Evolutionary conservation across 164 flowering plant genomes (phyloP).

Genomic region (Magnolia officinalis): DNA sequence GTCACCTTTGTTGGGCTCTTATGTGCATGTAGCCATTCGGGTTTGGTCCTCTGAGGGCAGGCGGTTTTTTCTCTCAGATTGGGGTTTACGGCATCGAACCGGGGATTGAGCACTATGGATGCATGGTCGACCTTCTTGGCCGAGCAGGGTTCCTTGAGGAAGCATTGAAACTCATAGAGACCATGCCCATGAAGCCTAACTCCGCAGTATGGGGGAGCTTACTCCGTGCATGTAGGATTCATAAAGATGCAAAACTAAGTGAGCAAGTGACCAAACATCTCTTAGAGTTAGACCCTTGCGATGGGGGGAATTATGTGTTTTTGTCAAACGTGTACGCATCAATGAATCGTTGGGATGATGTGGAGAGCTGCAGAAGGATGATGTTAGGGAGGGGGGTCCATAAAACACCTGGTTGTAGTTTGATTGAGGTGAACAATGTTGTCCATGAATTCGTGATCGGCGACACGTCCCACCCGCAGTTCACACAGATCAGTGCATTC

Average conservation of each 20-base stretch:
- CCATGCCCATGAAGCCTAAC: conserved; percentile 37
- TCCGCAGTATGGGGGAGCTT: conserved; percentile 33
- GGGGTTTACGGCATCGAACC: conserved; percentile 30
- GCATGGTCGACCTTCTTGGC: conserved; percentile 46
- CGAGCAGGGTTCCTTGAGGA: conserved; percentile 33
- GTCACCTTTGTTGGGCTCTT: conserved; percentile 44
- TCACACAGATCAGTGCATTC: conserved; percentile 22
- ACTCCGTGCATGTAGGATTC: conserved; percentile 33
- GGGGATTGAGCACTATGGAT: conserved; percentile 41
- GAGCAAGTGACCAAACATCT: conserved; percentile 28
- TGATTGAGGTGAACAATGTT: conserved; percentile 31
- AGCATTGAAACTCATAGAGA: conserved; percentile 28
- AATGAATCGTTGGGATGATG: conserved; percentile 31
- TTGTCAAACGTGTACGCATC: conserved; percentile 39
- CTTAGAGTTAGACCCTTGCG: conserved; percentile 32
- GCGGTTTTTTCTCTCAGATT: conserved; percentile 25
- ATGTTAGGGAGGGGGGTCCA: conserved; percentile 32
- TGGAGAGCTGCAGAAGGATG: conserved; percentile 20
- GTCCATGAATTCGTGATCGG: conserved; percentile 37
- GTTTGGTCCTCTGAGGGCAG: conserved; percentile 33
- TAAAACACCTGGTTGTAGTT: conserved; percentile 40
- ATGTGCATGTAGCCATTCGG: conserved; percentile 41
- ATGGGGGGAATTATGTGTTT: conserved; percentile 39
- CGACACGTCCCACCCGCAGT: conserved; percentile 38
- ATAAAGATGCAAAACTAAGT: conserved; percentile 26